Conservation (phyloP, 108 stramenopile genomes). For the Conticribra guillardii region DNA sequence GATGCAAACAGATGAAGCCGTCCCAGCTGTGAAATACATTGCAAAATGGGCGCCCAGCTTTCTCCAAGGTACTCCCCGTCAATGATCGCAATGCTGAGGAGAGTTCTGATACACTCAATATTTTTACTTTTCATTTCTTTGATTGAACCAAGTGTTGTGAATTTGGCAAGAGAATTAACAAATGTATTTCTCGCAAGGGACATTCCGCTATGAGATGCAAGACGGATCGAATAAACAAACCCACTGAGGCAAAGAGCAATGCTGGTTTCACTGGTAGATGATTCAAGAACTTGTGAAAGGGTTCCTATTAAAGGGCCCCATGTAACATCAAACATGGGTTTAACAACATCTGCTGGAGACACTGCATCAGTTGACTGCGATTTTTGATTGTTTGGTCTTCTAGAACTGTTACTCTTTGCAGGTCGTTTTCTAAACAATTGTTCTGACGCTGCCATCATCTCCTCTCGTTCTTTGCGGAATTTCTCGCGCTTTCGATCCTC, state of each 20-base stretch:
- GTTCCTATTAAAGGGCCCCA: constrained; percentile 97
- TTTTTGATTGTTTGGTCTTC: constrained; percentile 7
- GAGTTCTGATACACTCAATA: constrained; percentile 91
- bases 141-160: constrained; percentile 90
- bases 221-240: constrained; percentile 84
- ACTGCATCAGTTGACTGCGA: constrained; percentile 50
- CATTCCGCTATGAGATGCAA: constrained; percentile 80
- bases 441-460: constrained; percentile 91
- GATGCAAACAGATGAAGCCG: constrained; percentile 81
- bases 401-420: constrained; percentile 22
- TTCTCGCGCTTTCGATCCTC: constrained; percentile 82
- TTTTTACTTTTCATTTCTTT: constrained; percentile 95
- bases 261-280: constrained; percentile 76
- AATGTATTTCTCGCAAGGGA: constrained; percentile 93
- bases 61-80: constrained; percentile 96
- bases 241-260: constrained; percentile 86
- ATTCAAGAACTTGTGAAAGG: constrained; percentile 91
- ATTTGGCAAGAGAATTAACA: constrained; percentile 94
- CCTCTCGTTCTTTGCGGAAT: constrained; percentile 93
- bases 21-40: constrained; percentile 94
- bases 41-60: constrained; percentile 95
- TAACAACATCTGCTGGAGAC: constrained; percentile 78
- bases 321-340: constrained; percentile 97
- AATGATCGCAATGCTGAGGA: constrained; percentile 90
- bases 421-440: constrained; percentile 61